phyloP scores from a whole-genome alignment of 1,284 basidiomycete genomes.

The Porphyrellus sp. region DNA sequence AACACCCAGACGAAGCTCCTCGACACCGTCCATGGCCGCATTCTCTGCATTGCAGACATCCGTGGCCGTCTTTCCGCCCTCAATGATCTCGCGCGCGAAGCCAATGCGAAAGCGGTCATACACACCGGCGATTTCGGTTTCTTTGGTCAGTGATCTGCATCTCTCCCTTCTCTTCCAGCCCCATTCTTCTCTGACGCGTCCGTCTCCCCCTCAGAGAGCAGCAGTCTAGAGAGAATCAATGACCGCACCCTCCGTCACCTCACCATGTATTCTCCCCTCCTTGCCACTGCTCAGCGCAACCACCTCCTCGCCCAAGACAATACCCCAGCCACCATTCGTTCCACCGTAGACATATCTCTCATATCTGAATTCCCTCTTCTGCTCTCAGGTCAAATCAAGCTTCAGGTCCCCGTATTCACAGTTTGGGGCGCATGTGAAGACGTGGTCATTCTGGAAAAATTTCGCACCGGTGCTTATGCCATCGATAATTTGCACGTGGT shows the following conservation, averaged over 20 bases:
- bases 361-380: conserved; percentile 95
- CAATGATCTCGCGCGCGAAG: conserved; percentile 88
- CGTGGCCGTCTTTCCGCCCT: conserved; percentile 84
- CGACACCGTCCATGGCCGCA: conserved; percentile 76
- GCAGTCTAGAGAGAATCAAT: conserved; percentile 85
- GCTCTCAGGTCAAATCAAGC: conserved; percentile 82
- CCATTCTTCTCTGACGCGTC: conserved; percentile 18
- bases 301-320: conserved; percentile 74
- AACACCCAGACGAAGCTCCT: conserved; percentile 78
- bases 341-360: conserved; percentile 64
- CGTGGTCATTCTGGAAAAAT: conserved; percentile 88
- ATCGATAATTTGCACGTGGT: conserved; percentile 88
- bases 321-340: conserved; percentile 56
- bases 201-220: conserved; percentile 51
- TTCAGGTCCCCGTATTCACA: conserved; percentile 91
- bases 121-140: conserved; percentile 99
- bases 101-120: conserved; percentile 90
- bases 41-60: conserved; percentile 96
- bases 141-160: conserved; percentile 59
- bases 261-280: conserved; percentile 96
- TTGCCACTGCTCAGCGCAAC: conserved; percentile 77
- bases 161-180: background rate
- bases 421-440: conserved; percentile 99
- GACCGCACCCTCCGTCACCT: conserved; percentile 95
- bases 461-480: conserved; percentile 78